Conservation (phyloP, 139 green algal species). For the Marvania coccoides region DNA sequence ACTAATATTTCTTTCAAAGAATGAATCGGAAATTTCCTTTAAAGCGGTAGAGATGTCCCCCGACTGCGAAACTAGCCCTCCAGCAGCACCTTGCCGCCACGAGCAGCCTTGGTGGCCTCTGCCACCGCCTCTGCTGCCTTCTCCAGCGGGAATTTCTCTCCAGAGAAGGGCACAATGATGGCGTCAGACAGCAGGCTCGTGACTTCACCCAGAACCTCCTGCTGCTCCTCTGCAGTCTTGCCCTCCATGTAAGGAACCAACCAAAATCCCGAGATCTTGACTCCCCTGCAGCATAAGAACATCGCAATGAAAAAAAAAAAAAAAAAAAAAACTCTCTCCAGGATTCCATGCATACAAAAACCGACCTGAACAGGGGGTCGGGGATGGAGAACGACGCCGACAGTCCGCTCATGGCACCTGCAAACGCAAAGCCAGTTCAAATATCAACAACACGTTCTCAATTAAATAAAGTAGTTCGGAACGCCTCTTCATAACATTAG, state of each 20-base stretch:
- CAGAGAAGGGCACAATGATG: constrained; percentile 11
- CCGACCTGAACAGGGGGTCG: constrained; percentile 17
- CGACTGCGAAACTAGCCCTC: too few relatives aligned
- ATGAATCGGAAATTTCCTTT: too few relatives aligned
- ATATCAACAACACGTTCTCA: too few relatives aligned
- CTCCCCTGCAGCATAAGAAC: too few relatives aligned
- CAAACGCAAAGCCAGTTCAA: too few relatives aligned
- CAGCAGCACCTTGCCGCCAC: constrained; percentile 37
- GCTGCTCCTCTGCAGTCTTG: constrained; percentile 1
- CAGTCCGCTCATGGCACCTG: constrained; percentile 18
- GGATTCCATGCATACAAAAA: too few relatives aligned
- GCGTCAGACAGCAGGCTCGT: constrained; percentile 13
- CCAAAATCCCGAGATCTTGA: constrained; percentile 22
- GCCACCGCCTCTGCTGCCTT: constrained; percentile 9
- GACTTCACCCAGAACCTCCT: neutral
- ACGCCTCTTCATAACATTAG: too few relatives aligned
- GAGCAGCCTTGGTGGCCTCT: neutral
- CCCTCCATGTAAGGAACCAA: neutral
- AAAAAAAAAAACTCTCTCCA: too few relatives aligned
- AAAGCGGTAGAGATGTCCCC: too few relatives aligned
- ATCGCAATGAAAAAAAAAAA: too few relatives aligned
- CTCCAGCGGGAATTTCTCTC: constrained; percentile 20
- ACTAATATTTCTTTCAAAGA: too few relatives aligned
- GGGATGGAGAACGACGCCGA: constrained; percentile 1
- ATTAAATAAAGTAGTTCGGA: too few relatives aligned